Conservation (phyloP, 2,329 filamentous ascomycete species). For the Fusarium camptoceras region DNA sequence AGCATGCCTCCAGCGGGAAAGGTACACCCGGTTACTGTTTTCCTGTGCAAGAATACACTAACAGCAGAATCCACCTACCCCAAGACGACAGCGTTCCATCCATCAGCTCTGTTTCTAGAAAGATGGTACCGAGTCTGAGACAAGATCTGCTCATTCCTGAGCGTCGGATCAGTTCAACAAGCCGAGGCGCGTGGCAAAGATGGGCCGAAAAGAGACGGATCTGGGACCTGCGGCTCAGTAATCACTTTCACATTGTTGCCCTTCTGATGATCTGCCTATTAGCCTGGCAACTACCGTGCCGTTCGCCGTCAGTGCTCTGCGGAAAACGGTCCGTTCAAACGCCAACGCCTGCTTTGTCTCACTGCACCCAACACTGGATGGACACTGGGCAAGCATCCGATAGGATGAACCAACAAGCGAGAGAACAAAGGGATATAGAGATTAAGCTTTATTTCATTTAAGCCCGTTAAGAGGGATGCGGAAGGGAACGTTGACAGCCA, state of each 20-base stretch:
- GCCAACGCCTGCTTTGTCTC: slow-evolving; percentile 29
- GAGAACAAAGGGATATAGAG: slow-evolving; percentile 19
- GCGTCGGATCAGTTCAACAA: slow-evolving; percentile 15
- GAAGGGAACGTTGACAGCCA: slow-evolving; percentile 13
- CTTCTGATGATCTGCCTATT: slow-evolving; percentile 4
- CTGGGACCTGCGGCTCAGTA: slow-evolving; percentile 13
- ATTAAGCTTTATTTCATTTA: neutral
- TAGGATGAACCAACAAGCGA: slow-evolving; percentile 23
- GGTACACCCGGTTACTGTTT: too few relatives aligned
- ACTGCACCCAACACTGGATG: slow-evolving; percentile 1
- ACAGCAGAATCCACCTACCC: neutral
- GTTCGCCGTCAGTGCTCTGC: slow-evolving; percentile 7
- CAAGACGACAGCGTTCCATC: slow-evolving; percentile 31
- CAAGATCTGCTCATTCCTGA: slow-evolving; percentile 38
- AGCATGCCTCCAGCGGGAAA: slow-evolving; percentile 6
- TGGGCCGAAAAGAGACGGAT: slow-evolving; percentile 27
- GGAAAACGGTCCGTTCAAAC: slow-evolving; percentile 9
- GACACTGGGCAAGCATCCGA: slow-evolving; percentile 25
- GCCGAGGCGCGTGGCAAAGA: slow-evolving; percentile 32
- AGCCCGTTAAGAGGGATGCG: slow-evolving; percentile 1
- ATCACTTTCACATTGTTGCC: slow-evolving; percentile 10
- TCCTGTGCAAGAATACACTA: neutral
- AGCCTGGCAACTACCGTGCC: slow-evolving; percentile 14
- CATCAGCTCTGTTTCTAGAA: slow-evolving; percentile 32
- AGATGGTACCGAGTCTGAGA: slow-evolving; percentile 20